Evolutionary conservation across 805 yeast species (phyloP).

Genomic region (Wickerhamiella kurtzmanii): DNA sequence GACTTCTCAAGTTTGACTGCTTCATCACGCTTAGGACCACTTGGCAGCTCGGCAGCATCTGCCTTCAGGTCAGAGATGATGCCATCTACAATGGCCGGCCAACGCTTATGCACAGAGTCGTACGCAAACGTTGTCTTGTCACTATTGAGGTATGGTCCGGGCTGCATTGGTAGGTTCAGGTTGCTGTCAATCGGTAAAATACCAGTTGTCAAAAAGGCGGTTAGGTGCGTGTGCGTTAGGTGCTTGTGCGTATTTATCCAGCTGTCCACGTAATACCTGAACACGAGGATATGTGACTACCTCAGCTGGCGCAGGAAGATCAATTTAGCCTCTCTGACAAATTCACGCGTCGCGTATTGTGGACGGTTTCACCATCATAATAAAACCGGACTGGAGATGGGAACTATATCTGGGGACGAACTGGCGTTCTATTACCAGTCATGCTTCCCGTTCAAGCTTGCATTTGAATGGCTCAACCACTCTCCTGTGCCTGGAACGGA

Average conservation of each 20-base stretch:
- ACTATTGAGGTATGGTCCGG: slow-evolving; percentile 15
- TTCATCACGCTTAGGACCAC: slow-evolving; percentile 28
- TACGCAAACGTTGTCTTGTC: slow-evolving; percentile 72
- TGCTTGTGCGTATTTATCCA: no score
- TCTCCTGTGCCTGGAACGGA: slow-evolving; percentile 61
- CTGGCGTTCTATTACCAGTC: slow-evolving; percentile 21
- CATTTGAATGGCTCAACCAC: slow-evolving; percentile 86
- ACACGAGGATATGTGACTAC: no score
- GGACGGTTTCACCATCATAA: no score
- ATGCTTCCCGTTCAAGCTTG: slow-evolving; percentile 58
- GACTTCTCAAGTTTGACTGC: slow-evolving; percentile 34
- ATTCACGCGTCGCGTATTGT: no score
- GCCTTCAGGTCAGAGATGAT: slow-evolving; percentile 50
- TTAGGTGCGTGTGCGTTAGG: no score
- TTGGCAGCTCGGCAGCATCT: slow-evolving; percentile 20
- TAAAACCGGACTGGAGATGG: no score
- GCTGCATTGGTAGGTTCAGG: background rate
- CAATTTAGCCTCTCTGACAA: no score
- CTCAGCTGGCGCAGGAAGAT: no score
- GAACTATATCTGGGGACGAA: slow-evolving; percentile 3
- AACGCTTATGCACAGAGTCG: slow-evolving; percentile 62
- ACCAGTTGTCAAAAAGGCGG: no score
- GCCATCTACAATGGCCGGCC: slow-evolving; percentile 72
- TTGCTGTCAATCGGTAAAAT: no score
- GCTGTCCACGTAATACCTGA: no score